Conservation (phyloP, 1,284 basidiomycete species). For the Ceratobasidium sp. region DNA sequence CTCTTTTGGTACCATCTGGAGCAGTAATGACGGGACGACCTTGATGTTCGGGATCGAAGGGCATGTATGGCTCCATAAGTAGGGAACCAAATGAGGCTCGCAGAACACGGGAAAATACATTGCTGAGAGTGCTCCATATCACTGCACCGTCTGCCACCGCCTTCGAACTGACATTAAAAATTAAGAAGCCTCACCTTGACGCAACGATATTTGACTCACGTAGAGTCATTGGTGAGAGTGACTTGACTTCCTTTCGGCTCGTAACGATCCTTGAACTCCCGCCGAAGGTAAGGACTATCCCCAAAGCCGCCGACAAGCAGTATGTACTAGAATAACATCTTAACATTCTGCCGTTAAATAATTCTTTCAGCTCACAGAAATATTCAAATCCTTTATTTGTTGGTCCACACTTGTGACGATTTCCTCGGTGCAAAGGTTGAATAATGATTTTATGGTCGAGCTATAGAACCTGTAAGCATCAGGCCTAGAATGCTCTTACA, state of each 20-base stretch:
- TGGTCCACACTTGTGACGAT: conserved; percentile 17
- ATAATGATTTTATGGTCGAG: conserved; percentile 1
- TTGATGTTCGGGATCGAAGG: neutral
- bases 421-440: conserved; percentile 21
- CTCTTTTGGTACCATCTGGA: neutral
- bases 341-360: neutral
- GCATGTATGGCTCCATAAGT: neutral
- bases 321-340: conserved; percentile 30
- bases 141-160: conserved; percentile 44
- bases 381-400: neutral
- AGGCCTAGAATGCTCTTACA: neutral
- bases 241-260: conserved; percentile 26
- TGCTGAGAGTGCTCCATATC: conserved; percentile 30
- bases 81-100: conserved; percentile 20
- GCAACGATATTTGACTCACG: conserved; percentile 12
- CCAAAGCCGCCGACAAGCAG: conserved; percentile 44
- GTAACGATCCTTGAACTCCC: conserved; percentile 19
- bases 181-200: neutral
- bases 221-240: conserved; percentile 41
- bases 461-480: neutral
- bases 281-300: conserved; percentile 39
- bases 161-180: conserved; percentile 31
- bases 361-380: conserved; percentile 1
- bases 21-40: neutral
- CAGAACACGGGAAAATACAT: conserved; percentile 36